Base-by-base conservation (phyloP, 1,284 basidiomycete species). In the Trametes versicolor region DNA sequence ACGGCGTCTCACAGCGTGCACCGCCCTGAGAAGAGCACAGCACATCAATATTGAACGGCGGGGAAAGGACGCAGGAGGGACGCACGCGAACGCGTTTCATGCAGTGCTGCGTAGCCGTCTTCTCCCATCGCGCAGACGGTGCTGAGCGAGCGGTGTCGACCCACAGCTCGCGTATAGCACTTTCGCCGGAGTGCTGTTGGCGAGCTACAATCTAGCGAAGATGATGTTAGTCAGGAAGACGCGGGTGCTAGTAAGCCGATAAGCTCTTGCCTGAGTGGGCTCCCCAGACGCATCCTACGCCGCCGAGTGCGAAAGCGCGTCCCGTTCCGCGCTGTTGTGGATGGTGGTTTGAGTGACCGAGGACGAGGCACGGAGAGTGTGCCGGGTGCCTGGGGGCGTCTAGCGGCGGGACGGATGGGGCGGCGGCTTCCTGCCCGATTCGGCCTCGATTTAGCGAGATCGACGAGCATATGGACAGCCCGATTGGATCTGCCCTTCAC, bases 101-200 rank as follows among this genome's bases (percentile, higher is more conserved):
- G 9, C 27, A 21, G 21, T 32, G 50, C 50, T 51, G 50, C 34
- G 50, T 29, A 4, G 50, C 19, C 50, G 36, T 34, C 29, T 34
- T 25, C 50, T 51, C 25, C 19, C 29, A 32, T n/a, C 17, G 29
- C 19, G 19, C 19, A 23, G 17, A 47, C 10, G 21, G 3, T 32
- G 8, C 29, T 32, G 29, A 32, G 41, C 41, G 19, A 13, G 19
- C 15, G 15, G 17, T 43, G 41, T 39, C 41, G 41, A 43, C 41
- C 15, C 19, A 19, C 8, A 19, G 50, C 17, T 21, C 50, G 50
- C 50, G 50, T 51, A 51, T 9, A 19, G 12, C 0, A 25, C 10
- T 51, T 51, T 51, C 50, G 50, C 50, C 50, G 50, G 50, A 34
- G 50, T 21, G 45, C 29, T 45, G 43, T 19, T 50, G 25, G 49